Evolutionary conservation across 371 early-diverging fungal species (phyloP).

Genomic region (Batkoa obscura): DNA sequence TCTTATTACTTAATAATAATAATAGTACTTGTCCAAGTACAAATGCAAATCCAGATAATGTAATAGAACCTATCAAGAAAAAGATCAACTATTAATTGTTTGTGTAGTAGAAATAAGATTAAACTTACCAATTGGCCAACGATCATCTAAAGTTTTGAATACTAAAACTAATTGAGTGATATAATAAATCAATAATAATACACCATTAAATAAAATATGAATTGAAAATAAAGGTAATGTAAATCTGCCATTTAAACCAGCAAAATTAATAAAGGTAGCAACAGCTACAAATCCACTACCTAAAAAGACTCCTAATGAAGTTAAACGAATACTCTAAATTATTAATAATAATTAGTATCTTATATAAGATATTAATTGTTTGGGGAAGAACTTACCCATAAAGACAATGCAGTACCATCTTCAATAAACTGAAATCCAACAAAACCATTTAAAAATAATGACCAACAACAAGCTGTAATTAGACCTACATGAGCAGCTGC

Average conservation of each 20-base stretch:
- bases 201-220: slow-evolving; percentile 69
- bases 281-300: slow-evolving; percentile 59
- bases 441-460: slow-evolving; percentile 81
- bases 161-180: slow-evolving; percentile 83
- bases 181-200: slow-evolving; percentile 63
- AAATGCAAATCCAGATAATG: slow-evolving; percentile 73
- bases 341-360: neutral
- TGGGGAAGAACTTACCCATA: slow-evolving; percentile 27
- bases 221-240: slow-evolving; percentile 67
- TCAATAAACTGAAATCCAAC: slow-evolving; percentile 92
- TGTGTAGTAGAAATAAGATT: too few relatives aligned
- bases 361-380: neutral
- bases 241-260: slow-evolving; percentile 32
- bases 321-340: slow-evolving; percentile 59
- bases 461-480: slow-evolving; percentile 70
- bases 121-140: slow-evolving; percentile 62
- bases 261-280: slow-evolving; percentile 52
- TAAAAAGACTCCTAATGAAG: slow-evolving; percentile 53
- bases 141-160: slow-evolving; percentile 79
- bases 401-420: slow-evolving; percentile 77
- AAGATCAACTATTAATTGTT: neutral
- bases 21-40: slow-evolving; percentile 62
- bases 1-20: slow-evolving; percentile 47
- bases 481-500: slow-evolving; percentile 66
- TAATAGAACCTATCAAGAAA: slow-evolving; percentile 37